These are phyloP conservation scores for Cornus kousa DNA, from an alignment of 148 eudicot genomes.

Conservation along the genomic window DNA sequence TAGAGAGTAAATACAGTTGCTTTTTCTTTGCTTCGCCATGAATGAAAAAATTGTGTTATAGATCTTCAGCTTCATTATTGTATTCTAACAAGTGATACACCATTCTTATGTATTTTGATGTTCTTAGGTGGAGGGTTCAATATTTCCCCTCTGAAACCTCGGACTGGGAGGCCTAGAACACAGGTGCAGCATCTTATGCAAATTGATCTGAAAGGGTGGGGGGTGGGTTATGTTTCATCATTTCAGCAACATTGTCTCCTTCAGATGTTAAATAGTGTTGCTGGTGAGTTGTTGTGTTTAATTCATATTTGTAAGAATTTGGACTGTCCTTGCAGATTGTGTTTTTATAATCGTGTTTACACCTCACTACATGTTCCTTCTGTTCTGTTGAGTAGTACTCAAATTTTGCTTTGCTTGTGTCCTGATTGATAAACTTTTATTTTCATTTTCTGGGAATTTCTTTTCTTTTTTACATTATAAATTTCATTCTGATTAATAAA, in stretches of 20 bases:
- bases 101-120: conserved; percentile 1
- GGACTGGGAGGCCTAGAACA: conserved; percentile 89
- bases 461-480: neutral
- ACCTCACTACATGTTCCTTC: neutral
- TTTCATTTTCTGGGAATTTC: neutral
- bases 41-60: neutral
- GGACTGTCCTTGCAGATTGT: neutral
- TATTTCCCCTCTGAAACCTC: conserved; percentile 84
- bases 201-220: conserved; percentile 98
- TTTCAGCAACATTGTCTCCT: conserved; percentile 97
- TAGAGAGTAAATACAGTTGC: conserved; percentile 69
- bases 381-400: neutral
- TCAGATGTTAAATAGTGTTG: conserved; percentile 95
- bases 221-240: conserved; percentile 77
- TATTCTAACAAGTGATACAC: neutral
- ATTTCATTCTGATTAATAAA: conserved; percentile 2
- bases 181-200: conserved; percentile 99
- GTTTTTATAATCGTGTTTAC: neutral
- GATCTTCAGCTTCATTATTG: neutral
- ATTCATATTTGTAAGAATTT: neutral
- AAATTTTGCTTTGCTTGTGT: neutral
- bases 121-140: conserved; percentile 93
- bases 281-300: conserved; percentile 53
- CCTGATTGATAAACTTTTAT: neutral
- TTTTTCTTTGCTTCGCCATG: conserved; percentile 17